A percentile compares a stretch with the other conserved stretches of the same genome.
These are phyloP conservation scores for Ophiostoma novo-ulmi DNA, from an alignment of 2,329 filamentous ascomycete species.

Conservation along the genomic window DNA sequence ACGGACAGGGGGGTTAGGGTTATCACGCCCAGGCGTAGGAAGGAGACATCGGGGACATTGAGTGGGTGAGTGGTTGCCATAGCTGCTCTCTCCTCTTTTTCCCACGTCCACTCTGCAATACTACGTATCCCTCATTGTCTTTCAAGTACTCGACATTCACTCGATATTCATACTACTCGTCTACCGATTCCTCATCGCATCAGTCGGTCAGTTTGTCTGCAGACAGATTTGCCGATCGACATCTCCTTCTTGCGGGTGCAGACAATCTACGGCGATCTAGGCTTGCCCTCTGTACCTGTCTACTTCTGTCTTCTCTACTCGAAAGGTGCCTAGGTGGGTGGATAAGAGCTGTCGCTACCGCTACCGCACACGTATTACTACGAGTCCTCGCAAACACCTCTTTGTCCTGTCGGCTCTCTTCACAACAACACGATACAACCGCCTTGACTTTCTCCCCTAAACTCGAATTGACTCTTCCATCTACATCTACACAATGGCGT, in stretches of 20 bases:
- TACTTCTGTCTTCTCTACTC: neutral
- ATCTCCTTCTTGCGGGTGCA: slow-evolving; percentile 8
- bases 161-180: neutral
- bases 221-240: slow-evolving; percentile 4
- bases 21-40: neutral
- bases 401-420: neutral
- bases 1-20: neutral
- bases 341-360: neutral
- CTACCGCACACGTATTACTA: neutral
- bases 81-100: slow-evolving; percentile 11
- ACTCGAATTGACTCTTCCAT: neutral
- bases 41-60: neutral
- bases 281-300: neutral
- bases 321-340: neutral
- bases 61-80: neutral
- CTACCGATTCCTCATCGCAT: neutral
- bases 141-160: neutral
- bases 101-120: slow-evolving; percentile 1
- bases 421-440: neutral
- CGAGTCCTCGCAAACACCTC: neutral
- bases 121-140: neutral
- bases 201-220: neutral
- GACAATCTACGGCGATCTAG: neutral
- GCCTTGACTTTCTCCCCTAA: neutral
- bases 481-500: slow-evolving; percentile 39